Evolutionary conservation across 2,329 filamentous ascomycete genomes (phyloP), one percentile per base, ranked within the genome.

Genomic region (Colletotrichum lupini): DNA sequence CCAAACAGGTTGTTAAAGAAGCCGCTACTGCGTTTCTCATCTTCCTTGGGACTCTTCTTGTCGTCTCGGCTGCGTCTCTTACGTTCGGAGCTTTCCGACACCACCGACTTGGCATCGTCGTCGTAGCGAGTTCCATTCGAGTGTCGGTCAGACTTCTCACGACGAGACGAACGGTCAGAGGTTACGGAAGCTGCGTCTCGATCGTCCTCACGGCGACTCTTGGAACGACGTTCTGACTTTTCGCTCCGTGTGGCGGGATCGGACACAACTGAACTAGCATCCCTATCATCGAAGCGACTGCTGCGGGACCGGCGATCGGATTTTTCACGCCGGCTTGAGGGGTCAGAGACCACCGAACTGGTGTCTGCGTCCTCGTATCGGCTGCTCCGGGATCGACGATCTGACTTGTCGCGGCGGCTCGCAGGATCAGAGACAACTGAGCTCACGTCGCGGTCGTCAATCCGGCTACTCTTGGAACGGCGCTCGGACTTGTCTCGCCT

Each of bases 1-100:
- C 85, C 87, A 80, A 87, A 84, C 74, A 88, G 83, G 77, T 83
- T 83, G 67, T 89, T 88, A 75, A 90, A 84, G 28, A 87, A 81
- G 49, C 85, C 82, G 62, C 80, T 82, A 26, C 82, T 81, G 64
- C 82, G 78, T 76, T 84, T 88, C 75, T 81, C 83, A 14, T 78
- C 56, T 14, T 83, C 81, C 74, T 80, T 86, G 75, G 79, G 82
- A 68, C 81, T 74, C 76, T 80, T 82, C 75, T 81, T 81, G 19
- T 77, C 79, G 42, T 82, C 78, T 35, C 81, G 82, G 58, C 77
- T 79, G 4, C 78, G 75, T 67, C 78, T 79, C 75, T 80, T 81
- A 24, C 77, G 78, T 28, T 57, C 22, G 7, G 62, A 59, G 61
- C 75, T 74, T 61, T 78, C 79, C 16, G 78, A 79, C 35, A 84